Base-by-base conservation (phyloP, 768 basidiomycete species). In the Hygrophoropsis aurantiaca region DNA sequence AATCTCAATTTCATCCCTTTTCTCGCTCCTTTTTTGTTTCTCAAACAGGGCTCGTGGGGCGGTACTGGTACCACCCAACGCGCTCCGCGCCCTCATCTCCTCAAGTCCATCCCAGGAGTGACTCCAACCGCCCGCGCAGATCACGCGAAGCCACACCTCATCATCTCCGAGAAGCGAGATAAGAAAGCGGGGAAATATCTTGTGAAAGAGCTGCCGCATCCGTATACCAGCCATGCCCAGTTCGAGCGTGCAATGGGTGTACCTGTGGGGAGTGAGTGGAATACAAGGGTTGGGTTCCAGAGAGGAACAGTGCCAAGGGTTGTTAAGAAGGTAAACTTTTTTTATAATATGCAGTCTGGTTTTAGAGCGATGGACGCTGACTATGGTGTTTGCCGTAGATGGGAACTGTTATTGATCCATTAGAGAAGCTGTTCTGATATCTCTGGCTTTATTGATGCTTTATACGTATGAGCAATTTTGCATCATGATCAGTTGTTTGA, bases 101-200 rank as follows among this genome's bases (percentile, higher is more conserved):
- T 94, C 64, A 92, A 92, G 60, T 85, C 86, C 58, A 69, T 91
- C 21, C 79, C 90, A 0, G 94, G 95, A 13, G 74, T 97, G 53
- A 83, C 86, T 53, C 87, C 90, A 0, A 73, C 74, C 15, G 71
- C 82, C 40, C 90, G 97, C 36, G 85, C 87, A 11, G 97, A 99
- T 66, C 85, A 84, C 58, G 75, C 76, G 51, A 91, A 91, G 60
- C 77, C 84, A 10, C 86, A 97, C 62, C 81, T 98, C 60, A 97
- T 99, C 72, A 90, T 99, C 58, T 93, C 91, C 2, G 95, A 99
- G 68, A 91, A 87, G 68, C 84, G 85, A 49, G 95, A 98, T 71
- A 92, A 91, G 71, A 97, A 97, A 64, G 94, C 90, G 0, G 72
- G 82, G 13, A 90, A 92, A 68, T 97, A 94, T 64, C 75, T 84